These are phyloP conservation scores for Chytriomyces confervae DNA, from an alignment of 192 early-diverging fungal species.

Conservation along the genomic window DNA sequence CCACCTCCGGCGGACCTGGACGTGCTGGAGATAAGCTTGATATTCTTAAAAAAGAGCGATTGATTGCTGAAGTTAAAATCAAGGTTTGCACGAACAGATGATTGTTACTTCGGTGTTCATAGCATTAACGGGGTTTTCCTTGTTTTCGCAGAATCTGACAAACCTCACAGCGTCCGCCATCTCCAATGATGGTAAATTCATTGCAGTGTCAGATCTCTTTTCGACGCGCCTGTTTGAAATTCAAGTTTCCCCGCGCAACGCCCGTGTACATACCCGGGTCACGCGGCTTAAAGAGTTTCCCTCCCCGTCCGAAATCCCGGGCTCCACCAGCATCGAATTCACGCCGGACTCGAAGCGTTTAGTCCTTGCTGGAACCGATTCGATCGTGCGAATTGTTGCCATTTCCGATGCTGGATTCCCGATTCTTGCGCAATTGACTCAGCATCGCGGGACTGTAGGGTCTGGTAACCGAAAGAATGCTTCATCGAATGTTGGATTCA, in stretches of 20 bases:
- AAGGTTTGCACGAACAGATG: slow-evolving; percentile 42
- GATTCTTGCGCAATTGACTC: slow-evolving; percentile 68
- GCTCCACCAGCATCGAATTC: slow-evolving; percentile 76
- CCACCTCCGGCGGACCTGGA: slow-evolving; percentile 34
- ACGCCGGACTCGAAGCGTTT: slow-evolving; percentile 75
- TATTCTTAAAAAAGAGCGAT: slow-evolving; percentile 63
- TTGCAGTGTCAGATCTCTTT: slow-evolving; percentile 82
- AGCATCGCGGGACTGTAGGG: slow-evolving; percentile 58
- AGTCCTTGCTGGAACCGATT: slow-evolving; percentile 79
- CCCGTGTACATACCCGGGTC: not conserved
- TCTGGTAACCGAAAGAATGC: slow-evolving; percentile 3
- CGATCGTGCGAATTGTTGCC: slow-evolving; percentile 76
- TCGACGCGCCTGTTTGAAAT: slow-evolving; percentile 50
- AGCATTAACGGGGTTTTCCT: slow-evolving; percentile 6
- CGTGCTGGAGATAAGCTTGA: slow-evolving; percentile 44
- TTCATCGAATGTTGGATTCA: slow-evolving; percentile 32
- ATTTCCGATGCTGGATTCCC: slow-evolving; percentile 65
- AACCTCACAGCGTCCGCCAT: slow-evolving; percentile 76
- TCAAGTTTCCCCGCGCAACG: not conserved
- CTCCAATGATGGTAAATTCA: slow-evolving; percentile 83
- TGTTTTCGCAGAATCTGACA: slow-evolving; percentile 51
- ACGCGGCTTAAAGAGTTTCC: slow-evolving; percentile 26
- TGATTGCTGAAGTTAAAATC: slow-evolving; percentile 78
- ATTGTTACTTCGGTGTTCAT: not conserved
- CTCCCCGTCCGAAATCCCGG: slow-evolving; percentile 41